Base-by-base conservation (phyloP, 495 filamentous ascomycete species). In the Rhizodiscina lignyota region DNA sequence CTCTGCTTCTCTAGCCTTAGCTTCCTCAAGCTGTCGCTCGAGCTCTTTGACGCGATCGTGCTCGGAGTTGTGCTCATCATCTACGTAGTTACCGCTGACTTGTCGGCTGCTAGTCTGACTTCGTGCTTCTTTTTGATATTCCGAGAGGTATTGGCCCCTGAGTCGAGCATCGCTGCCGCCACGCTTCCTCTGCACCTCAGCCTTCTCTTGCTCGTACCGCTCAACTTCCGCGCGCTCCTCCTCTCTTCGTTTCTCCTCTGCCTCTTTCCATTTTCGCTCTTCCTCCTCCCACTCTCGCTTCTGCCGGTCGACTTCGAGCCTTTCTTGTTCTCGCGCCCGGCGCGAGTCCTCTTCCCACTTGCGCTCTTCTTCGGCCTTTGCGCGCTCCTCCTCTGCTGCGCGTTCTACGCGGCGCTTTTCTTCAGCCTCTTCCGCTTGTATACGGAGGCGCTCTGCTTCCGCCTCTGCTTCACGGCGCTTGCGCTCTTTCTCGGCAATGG, bases 251-350 rank as follows among this genome's bases (percentile, higher is more conserved):
- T 63, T 64, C 45, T 85, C 77, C 42, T 93, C 83, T n/a, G 85
- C 80, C 34, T 73, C 56, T 47, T 77, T 74, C 82, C 83, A 91
- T 46, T 65, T 69, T 23, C 70, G 69, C 59, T 91, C 83, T 50
- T 94, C 77, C 37, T 83, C 82, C 30, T 81, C 76, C 86, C 84
- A 92, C 35, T 66, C 67, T 18, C 64, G 64, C 54, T 78, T 86
- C 57, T 93, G 83, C 34, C 78, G 70, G 40, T 87, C 80, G 6
- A 73, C 62, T 30, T 70, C 62, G 39, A 54, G 67, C 10, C 70
- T 67, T 48, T 92, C 82, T 40, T 77, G 65, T 21, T 81, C 80
- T 34, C 78, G 62, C 30, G 70, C 35, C 20, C 72, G 68, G 21
- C 63, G 62, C 0, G 81, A 74, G 52, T 92, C 80, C 39, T 82